These are phyloP conservation scores for Termitomyces sp. DNA, from an alignment of 768 basidiomycete genomes.

Conservation along the genomic window DNA sequence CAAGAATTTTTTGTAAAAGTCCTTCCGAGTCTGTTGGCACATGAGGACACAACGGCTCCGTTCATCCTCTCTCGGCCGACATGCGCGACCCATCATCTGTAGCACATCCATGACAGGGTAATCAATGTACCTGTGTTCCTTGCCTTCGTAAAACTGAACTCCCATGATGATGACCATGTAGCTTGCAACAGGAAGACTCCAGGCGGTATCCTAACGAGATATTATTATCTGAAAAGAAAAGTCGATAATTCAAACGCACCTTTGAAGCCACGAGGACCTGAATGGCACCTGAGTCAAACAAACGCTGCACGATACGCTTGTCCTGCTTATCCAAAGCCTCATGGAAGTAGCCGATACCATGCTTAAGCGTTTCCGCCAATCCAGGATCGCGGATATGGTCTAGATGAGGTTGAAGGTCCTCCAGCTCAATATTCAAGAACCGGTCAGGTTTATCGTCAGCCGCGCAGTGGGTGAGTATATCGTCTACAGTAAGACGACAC, in stretches of 20 bases:
- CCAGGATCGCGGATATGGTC: constrained; percentile 78
- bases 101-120: constrained; percentile 98
- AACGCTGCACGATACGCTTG: constrained; percentile 87
- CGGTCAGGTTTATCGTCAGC: constrained; percentile 83
- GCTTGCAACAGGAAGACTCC: constrained; percentile 90
- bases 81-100: constrained; percentile 99
- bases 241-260: constrained; percentile 35
- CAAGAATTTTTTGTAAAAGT: constrained; percentile 99
- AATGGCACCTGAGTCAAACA: constrained; percentile 93
- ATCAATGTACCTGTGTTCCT: constrained; percentile 97
- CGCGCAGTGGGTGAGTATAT: constrained; percentile 83
- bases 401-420: constrained; percentile 83
- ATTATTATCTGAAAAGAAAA: neutral
- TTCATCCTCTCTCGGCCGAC: constrained; percentile 84
- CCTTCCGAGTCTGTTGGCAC: constrained; percentile 97
- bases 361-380: constrained; percentile 77
- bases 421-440: constrained; percentile 86
- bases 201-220: constrained; percentile 77
- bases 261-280: constrained; percentile 94
- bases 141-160: constrained; percentile 95
- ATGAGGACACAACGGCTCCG: constrained; percentile 93
- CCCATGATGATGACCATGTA: constrained; percentile 99
- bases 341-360: constrained; percentile 94
- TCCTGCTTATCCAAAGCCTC: constrained; percentile 92
- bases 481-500: constrained; percentile 90